A percentile compares a stretch with the other conserved stretches of the same genome.
Conservation (phyloP, 2,329 filamentous ascomycete genomes). For the Ramichloridium luteum region DNA sequence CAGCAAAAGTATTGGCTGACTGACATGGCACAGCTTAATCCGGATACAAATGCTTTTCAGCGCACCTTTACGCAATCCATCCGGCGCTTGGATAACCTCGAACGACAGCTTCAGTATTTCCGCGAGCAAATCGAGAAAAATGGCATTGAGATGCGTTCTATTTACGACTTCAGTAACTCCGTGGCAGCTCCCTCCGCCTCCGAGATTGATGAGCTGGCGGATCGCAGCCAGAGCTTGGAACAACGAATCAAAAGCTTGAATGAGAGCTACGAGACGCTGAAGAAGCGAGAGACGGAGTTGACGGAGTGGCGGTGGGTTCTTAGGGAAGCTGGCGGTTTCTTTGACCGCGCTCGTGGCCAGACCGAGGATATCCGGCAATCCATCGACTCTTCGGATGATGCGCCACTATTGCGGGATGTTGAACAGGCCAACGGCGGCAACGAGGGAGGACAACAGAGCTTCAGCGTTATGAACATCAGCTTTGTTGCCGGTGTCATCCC, state of each 20-base stretch:
- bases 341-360: slow-evolving; percentile 88
- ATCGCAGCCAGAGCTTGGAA: slow-evolving; percentile 85
- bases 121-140: slow-evolving; percentile 91
- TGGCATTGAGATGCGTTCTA: slow-evolving; percentile 70
- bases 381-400: slow-evolving; percentile 75
- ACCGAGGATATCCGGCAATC: slow-evolving; percentile 93
- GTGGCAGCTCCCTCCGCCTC: slow-evolving; percentile 79
- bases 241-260: slow-evolving; percentile 84
- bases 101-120: slow-evolving; percentile 94
- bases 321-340: slow-evolving; percentile 91
- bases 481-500: slow-evolving; percentile 95
- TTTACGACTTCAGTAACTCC: slow-evolving; percentile 74
- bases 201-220: slow-evolving; percentile 91
- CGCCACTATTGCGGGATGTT: slow-evolving; percentile 81
- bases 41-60: slow-evolving; percentile 87
- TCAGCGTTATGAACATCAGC: slow-evolving; percentile 97
- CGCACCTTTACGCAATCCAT: slow-evolving; percentile 97
- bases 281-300: slow-evolving; percentile 92
- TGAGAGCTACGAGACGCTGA: slow-evolving; percentile 96
- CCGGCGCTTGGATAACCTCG: slow-evolving; percentile 91
- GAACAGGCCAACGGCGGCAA: slow-evolving; percentile 53
- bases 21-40: slow-evolving; percentile 58
- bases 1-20: slow-evolving; percentile 15
- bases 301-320: slow-evolving; percentile 98
- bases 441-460: slow-evolving; percentile 32